phyloP scores from a whole-genome alignment of 2,329 filamentous ascomycete genomes.

The Trichothecium sympodiale region DNA sequence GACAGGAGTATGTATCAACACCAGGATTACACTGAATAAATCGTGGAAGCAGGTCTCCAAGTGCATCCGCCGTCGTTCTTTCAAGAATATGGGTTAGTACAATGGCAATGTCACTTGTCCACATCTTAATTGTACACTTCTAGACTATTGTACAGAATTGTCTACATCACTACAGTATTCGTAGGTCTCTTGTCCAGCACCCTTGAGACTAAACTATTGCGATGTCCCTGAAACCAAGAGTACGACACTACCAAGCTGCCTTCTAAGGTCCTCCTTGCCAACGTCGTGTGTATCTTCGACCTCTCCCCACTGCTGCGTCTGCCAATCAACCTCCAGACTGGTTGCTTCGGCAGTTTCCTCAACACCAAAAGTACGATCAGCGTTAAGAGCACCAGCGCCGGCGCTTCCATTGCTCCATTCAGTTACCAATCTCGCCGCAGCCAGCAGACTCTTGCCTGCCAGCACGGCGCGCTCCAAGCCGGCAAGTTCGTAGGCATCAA shows the following conservation, averaged over 20 bases:
- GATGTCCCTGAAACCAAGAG: slow-evolving; percentile 65
- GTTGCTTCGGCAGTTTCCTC: slow-evolving; percentile 71
- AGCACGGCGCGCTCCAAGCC: slow-evolving; percentile 75
- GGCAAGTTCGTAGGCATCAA: slow-evolving; percentile 73
- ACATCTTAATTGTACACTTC: too few species aligned
- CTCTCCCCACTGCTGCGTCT: slow-evolving; percentile 86
- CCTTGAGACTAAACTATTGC: too few species aligned
- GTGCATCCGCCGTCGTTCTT: too few species aligned
- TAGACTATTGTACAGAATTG: too few species aligned
- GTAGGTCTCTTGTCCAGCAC: too few species aligned
- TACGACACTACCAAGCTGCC: slow-evolving; percentile 81
- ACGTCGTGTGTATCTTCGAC: slow-evolving; percentile 98
- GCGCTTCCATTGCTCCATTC: slow-evolving; percentile 76
- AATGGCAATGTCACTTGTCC: too few species aligned
- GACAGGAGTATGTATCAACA: too few species aligned
- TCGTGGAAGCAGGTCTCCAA: too few species aligned
- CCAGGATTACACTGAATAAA: too few species aligned
- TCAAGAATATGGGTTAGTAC: too few species aligned
- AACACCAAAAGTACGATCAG: slow-evolving; percentile 52
- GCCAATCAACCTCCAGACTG: slow-evolving; percentile 80
- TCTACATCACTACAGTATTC: too few species aligned
- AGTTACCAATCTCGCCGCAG: slow-evolving; percentile 63
- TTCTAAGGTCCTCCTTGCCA: slow-evolving; percentile 74
- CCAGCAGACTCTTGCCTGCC: slow-evolving; percentile 76
- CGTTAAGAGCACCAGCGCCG: slow-evolving; percentile 29